These are phyloP conservation scores for Hyaloscypha bicolor DNA, from an alignment of 495 filamentous ascomycete species.

Conservation along the genomic window DNA sequence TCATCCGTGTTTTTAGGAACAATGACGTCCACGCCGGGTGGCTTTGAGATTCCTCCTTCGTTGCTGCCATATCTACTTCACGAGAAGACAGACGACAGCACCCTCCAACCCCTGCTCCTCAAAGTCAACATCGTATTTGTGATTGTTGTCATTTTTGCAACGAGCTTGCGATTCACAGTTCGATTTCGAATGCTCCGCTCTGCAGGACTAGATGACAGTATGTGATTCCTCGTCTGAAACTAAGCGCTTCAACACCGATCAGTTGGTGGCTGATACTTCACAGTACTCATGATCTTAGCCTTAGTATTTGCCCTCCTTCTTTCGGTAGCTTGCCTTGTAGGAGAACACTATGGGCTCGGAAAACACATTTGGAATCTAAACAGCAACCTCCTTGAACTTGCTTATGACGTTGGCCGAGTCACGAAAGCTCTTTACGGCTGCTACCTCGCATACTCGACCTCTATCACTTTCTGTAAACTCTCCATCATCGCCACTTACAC, in stretches of 20 bases:
- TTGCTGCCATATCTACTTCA: slow-evolving; percentile 11
- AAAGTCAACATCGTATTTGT: slow-evolving; percentile 15
- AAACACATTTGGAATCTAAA: slow-evolving; percentile 37
- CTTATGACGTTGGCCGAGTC: slow-evolving; percentile 2
- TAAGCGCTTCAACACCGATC: neutral
- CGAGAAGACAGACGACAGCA: slow-evolving; percentile 7
- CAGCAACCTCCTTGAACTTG: slow-evolving; percentile 19
- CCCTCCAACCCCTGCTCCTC: slow-evolving; percentile 9
- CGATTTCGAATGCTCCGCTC: slow-evolving; percentile 20
- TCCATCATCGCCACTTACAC: slow-evolving; percentile 38
- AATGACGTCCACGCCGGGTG: neutral
- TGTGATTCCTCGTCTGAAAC: neutral
- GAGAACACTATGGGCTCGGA: slow-evolving; percentile 33
- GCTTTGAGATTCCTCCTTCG: neutral
- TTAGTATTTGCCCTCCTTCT: slow-evolving; percentile 31
- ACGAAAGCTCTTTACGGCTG: slow-evolving; percentile 33
- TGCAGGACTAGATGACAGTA: slow-evolving; percentile 19
- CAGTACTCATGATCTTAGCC: slow-evolving; percentile 34
- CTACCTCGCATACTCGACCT: slow-evolving; percentile 34
- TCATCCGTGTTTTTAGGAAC: neutral
- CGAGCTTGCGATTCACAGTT: slow-evolving; percentile 17
- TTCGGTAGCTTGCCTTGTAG: slow-evolving; percentile 25
- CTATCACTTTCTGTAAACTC: slow-evolving; percentile 35
- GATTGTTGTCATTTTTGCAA: neutral
- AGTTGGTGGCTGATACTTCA: neutral